Conservation (phyloP, 129 eudicot genomes). For the Helichrysum umbraculigerum region DNA sequence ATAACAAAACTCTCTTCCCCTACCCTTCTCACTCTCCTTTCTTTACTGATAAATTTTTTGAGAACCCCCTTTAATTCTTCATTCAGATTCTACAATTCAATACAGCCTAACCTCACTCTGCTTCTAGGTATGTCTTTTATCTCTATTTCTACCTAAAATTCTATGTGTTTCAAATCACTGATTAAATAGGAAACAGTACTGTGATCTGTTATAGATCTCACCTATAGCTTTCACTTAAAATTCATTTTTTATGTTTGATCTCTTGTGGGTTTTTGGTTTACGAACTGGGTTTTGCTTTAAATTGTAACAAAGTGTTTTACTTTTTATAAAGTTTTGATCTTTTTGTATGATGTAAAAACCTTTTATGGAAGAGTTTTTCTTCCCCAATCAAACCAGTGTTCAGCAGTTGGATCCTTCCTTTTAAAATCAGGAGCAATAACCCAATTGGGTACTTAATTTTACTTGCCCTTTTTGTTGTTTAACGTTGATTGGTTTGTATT, state of each 20-base stretch:
- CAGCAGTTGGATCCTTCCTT: constrained; percentile 14
- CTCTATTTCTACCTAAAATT: constrained; percentile 9
- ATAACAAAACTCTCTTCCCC: constrained; percentile 1
- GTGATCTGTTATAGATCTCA: constrained; percentile 29
- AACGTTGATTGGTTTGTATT: constrained; percentile 1
- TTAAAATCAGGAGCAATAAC: constrained; percentile 4
- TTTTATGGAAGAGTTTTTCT: not conserved
- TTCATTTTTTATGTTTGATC: not conserved
- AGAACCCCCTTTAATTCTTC: constrained; percentile 11
- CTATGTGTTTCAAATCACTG: not conserved
- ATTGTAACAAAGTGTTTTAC: not conserved
- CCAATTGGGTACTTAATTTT: constrained; percentile 9
- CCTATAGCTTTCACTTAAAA: not conserved
- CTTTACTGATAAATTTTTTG: not conserved
- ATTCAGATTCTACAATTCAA: constrained; percentile 16
- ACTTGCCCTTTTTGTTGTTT: not conserved
- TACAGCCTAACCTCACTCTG: constrained; percentile 21
- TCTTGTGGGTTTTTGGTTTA: constrained; percentile 13
- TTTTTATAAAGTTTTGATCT: constrained; percentile 11
- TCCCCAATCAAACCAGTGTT: constrained; percentile 8
- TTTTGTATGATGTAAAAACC: constrained; percentile 7
- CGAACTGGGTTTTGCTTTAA: constrained; percentile 21
- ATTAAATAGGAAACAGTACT: too few relatives aligned
- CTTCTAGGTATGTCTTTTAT: constrained; percentile 24
- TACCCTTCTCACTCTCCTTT: not conserved